phyloP scores from a whole-genome alignment of 768 basidiomycete species.

The Trametes sanguinea region DNA sequence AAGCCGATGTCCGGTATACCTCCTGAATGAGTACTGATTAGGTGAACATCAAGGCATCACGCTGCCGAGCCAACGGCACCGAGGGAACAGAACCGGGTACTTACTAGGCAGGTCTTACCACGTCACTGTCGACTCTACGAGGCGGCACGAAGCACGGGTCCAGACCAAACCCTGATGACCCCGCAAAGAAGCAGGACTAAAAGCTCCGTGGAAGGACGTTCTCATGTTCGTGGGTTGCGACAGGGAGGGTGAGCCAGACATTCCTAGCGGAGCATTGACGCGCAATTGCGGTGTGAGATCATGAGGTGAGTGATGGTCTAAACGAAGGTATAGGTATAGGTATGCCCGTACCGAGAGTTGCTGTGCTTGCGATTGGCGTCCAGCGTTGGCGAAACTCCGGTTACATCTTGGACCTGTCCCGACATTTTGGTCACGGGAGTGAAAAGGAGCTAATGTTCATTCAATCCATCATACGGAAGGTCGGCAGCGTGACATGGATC shows the following conservation, averaged over 20 bases:
- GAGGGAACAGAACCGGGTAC: background rate
- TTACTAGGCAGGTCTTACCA: too few relatives aligned
- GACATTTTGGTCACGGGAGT: too few relatives aligned
- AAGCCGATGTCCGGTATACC: background rate
- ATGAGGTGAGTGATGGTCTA: background rate
- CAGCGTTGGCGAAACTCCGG: too few relatives aligned
- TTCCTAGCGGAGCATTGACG: background rate
- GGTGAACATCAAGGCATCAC: background rate
- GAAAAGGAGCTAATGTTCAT: too few relatives aligned
- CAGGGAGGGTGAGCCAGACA: background rate
- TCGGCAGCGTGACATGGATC: too few relatives aligned
- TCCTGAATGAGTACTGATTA: slow-evolving; percentile 3
- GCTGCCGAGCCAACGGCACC: slow-evolving; percentile 4
- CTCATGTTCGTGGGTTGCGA: slow-evolving; percentile 12
- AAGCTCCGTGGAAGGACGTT: slow-evolving; percentile 9
- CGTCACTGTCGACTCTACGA: too few relatives aligned
- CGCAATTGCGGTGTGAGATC: background rate
- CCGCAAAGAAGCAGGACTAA: slow-evolving; percentile 8
- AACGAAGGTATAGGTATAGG: background rate
- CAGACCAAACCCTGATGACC: slow-evolving; percentile 11
- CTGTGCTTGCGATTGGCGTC: too few relatives aligned
- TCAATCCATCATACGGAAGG: too few relatives aligned
- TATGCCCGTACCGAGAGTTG: too few relatives aligned
- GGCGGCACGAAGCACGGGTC: background rate
- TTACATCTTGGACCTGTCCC: too few relatives aligned